Evolutionary conservation across 73 alveolate genomes (phyloP).

Genomic region (Paramecium pentaurelia): DNA sequence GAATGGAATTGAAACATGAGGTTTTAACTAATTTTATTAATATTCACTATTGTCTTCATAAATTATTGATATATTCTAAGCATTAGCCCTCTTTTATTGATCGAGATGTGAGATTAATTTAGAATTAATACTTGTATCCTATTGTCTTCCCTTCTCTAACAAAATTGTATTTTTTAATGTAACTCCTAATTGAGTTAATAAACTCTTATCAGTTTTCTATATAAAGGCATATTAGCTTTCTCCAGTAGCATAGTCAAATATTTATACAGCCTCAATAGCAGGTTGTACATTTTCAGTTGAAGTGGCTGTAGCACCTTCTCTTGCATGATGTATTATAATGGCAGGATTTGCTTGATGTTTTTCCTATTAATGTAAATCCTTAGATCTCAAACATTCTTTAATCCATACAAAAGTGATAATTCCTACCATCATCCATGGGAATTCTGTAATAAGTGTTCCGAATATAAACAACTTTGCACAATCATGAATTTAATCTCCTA

Average conservation of each 20-base stretch:
- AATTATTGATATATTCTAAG: background rate
- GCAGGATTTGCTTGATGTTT: background rate
- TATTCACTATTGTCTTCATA: constrained; percentile 11
- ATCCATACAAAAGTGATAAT: background rate
- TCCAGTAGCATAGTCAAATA: constrained; percentile 14
- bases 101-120: background rate
- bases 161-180: constrained; percentile 13
- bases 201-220: constrained; percentile 16
- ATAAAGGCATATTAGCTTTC: constrained; percentile 33
- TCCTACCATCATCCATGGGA: background rate
- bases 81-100: background rate
- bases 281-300: background rate
- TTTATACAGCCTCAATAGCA: background rate
- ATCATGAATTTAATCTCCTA: background rate
- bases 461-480: background rate
- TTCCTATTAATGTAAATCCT: background rate
- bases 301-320: background rate
- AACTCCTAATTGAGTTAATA: background rate
- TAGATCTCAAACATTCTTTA: background rate
- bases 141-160: constrained; percentile 16
- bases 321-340: background rate
- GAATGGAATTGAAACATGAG: background rate
- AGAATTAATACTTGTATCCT: background rate
- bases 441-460: background rate
- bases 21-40: background rate